These are phyloP conservation scores for Fusarium foetens DNA, from an alignment of 2,329 filamentous ascomycete genomes.

Conservation along the genomic window DNA sequence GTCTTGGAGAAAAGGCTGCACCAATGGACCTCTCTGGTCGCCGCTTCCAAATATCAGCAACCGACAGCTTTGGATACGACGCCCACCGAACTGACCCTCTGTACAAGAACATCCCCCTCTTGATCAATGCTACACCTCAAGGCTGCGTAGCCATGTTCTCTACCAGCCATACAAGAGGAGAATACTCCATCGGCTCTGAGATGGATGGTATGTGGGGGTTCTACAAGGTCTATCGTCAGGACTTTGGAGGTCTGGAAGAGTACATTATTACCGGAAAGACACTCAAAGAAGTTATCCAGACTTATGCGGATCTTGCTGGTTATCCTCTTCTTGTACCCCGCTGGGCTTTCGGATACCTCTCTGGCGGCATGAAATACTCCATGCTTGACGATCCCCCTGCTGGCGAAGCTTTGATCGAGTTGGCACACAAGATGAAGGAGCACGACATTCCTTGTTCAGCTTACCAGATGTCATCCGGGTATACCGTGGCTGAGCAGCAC, in stretches of 20 bases:
- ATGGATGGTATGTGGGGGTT: conserved; percentile 81
- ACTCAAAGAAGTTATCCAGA: conserved; percentile 70
- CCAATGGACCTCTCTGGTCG: conserved; percentile 77
- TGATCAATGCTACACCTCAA: conserved; percentile 73
- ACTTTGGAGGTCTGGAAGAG: conserved; percentile 76
- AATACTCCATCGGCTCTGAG: conserved; percentile 74
- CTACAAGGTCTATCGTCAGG: conserved; percentile 79
- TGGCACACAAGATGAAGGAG: conserved; percentile 69
- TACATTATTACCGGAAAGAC: conserved; percentile 75
- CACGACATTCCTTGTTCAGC: conserved; percentile 76
- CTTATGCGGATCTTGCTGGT: conserved; percentile 74
- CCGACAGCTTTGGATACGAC: conserved; percentile 79
- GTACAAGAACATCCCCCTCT: conserved; percentile 79
- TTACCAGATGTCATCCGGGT: conserved; percentile 78
- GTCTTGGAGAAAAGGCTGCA: conserved; percentile 76
- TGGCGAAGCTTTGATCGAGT: conserved; percentile 68
- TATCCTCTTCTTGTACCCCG: conserved; percentile 74
- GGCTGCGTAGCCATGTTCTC: conserved; percentile 76
- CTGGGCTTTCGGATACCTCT: conserved; percentile 79
- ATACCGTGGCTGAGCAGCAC: conserved; percentile 72
- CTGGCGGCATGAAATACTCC: conserved; percentile 68
- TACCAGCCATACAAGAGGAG: conserved; percentile 70
- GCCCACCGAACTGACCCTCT: conserved; percentile 75
- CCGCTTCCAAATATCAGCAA: conserved; percentile 73
- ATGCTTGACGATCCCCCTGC: conserved; percentile 62